Evolutionary conservation across 352 stramenopile species (phyloP).

Genomic region (Aphanomyces euteiches): DNA sequence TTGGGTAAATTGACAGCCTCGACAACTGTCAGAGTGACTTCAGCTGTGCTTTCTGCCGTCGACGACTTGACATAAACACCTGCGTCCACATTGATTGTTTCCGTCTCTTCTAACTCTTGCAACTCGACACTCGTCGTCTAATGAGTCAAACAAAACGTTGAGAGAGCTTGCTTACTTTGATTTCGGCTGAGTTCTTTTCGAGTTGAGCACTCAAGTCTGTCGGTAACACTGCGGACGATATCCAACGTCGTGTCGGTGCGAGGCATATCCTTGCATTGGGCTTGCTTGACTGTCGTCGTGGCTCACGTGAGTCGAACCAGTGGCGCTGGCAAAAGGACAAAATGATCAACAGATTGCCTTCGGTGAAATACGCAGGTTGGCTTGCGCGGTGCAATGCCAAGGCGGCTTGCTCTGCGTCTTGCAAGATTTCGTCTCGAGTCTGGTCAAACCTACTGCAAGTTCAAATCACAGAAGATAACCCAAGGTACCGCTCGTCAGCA

Average conservation of each 20-base stretch:
- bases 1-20: conserved; percentile 50
- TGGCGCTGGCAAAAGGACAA: conserved; percentile 52
- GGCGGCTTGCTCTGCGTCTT: conserved; percentile 42
- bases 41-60: conserved; percentile 38
- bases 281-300: conserved; percentile 18
- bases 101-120: not conserved
- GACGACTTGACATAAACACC: conserved; percentile 11
- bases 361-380: conserved; percentile 35
- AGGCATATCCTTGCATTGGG: conserved; percentile 7
- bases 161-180: not conserved
- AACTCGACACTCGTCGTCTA: conserved; percentile 11
- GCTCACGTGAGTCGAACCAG: conserved; percentile 45
- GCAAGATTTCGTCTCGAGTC: conserved; percentile 32
- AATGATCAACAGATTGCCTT: conserved; percentile 40
- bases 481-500: conserved; percentile 7
- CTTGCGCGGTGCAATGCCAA: conserved; percentile 37
- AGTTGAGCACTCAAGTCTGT: conserved; percentile 29
- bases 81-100: not conserved
- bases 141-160: not conserved
- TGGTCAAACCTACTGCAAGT: conserved; percentile 5
- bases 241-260: conserved; percentile 34
- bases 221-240: conserved; percentile 39
- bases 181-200: not conserved
- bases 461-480: conserved; percentile 11
- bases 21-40: conserved; percentile 42